phyloP scores from a whole-genome alignment of 1,284 basidiomycete species.

The Kalmanozyma brasiliensis region DNA sequence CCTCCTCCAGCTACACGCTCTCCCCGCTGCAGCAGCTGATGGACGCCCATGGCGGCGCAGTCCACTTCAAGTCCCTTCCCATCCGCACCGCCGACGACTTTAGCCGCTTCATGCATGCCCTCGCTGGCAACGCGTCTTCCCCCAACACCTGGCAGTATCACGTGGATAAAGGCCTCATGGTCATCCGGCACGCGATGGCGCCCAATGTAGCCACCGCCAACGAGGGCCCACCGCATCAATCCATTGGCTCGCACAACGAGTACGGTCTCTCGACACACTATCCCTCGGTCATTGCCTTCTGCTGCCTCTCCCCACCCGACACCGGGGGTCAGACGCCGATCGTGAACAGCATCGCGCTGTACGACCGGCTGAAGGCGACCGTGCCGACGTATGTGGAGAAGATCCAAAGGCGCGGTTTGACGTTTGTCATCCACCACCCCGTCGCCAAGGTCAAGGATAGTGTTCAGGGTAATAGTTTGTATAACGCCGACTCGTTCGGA shows the following conservation, averaged over 20 bases:
- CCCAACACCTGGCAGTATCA: slow-evolving; percentile 27
- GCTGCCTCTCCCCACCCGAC: slow-evolving; percentile 40
- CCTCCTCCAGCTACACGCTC: slow-evolving; percentile 9
- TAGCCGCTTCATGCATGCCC: slow-evolving; percentile 41
- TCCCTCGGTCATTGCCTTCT: slow-evolving; percentile 48
- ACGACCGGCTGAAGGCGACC: slow-evolving; percentile 37
- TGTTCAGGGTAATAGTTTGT: slow-evolving; percentile 45
- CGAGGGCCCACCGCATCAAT: slow-evolving; percentile 45
- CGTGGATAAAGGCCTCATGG: slow-evolving; percentile 52
- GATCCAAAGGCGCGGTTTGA: slow-evolving; percentile 26
- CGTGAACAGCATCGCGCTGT: slow-evolving; percentile 43
- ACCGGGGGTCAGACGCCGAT: slow-evolving; percentile 48
- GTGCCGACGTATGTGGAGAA: slow-evolving; percentile 24
- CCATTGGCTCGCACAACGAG: slow-evolving; percentile 51
- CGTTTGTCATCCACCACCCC: slow-evolving; percentile 50
- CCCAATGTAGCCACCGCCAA: slow-evolving; percentile 51
- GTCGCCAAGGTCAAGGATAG: slow-evolving; percentile 35
- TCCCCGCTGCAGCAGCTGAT: slow-evolving; percentile 28
- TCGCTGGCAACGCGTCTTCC: slow-evolving; percentile 15
- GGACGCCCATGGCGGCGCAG: slow-evolving; percentile 36
- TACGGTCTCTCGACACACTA: slow-evolving; percentile 48
- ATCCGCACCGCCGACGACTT: slow-evolving; percentile 43
- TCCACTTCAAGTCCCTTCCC: slow-evolving; percentile 42
- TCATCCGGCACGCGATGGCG: slow-evolving; percentile 37
- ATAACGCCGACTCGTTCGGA: slow-evolving; percentile 43